phyloP scores from a whole-genome alignment of 371 early-diverging fungal genomes.

The Dichotomocladium elegans region DNA sequence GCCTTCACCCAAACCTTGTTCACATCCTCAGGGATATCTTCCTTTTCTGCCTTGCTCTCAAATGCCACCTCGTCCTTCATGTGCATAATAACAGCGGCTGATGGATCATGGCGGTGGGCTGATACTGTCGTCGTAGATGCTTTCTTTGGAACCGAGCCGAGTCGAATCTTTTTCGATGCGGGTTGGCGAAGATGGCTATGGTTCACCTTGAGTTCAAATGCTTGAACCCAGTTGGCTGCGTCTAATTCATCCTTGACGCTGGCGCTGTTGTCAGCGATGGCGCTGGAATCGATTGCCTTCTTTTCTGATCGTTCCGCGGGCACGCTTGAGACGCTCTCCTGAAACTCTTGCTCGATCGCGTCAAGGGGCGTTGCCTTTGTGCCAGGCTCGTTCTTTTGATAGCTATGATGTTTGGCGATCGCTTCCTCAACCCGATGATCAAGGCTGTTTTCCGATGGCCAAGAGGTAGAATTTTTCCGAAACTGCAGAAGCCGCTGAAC shows the following conservation, averaged over 20 bases:
- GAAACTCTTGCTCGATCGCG: not conserved
- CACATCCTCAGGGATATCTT: constrained; percentile 10
- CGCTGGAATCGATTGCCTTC: no score
- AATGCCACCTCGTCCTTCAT: no score
- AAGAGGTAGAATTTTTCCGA: not conserved
- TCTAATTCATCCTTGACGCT: not conserved
- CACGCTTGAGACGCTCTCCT: not conserved
- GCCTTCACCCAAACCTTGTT: constrained; percentile 12
- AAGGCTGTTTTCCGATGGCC: not conserved
- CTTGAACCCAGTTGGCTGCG: constrained; percentile 11
- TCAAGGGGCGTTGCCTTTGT: not conserved
- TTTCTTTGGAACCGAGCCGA: not conserved
- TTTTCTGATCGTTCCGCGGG: not conserved
- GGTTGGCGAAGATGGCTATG: constrained; percentile 4
- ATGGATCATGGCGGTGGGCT: not conserved
- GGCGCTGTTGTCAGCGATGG: not conserved
- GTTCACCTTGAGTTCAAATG: constrained; percentile 15
- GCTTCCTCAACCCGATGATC: not conserved
- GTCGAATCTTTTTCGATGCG: not conserved
- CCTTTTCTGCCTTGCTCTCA: not conserved
- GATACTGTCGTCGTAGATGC: not conserved
- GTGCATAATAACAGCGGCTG: not conserved
- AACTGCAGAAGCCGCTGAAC: constrained; percentile 8
- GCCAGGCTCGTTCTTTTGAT: not conserved
- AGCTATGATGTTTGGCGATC: constrained; percentile 1